Evolutionary conservation across 148 eudicot genomes (phyloP).

Genomic region (Amaranthus palmeri): DNA sequence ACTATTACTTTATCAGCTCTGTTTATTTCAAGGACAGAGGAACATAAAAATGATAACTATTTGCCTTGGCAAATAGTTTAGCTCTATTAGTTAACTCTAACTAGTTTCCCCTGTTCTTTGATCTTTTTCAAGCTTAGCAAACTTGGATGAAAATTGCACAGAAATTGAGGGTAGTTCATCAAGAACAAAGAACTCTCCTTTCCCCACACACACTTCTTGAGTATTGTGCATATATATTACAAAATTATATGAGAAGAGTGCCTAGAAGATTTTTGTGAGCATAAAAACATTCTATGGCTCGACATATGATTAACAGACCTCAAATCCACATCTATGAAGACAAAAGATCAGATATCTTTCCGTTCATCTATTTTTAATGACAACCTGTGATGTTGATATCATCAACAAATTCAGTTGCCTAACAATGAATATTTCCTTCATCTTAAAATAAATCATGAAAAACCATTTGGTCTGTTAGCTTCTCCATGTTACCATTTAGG

Average conservation of each 20-base stretch:
- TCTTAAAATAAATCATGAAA: background rate
- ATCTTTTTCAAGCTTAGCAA: conserved; percentile 45
- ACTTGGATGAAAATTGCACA: conserved; percentile 53
- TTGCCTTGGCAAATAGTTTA: conserved; percentile 64
- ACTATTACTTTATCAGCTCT: too few species aligned
- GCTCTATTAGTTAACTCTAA: conserved; percentile 51
- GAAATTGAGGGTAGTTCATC: conserved; percentile 47
- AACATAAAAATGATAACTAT: too few species aligned
- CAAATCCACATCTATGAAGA: conserved; percentile 66
- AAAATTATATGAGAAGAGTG: background rate
- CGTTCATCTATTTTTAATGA: conserved; percentile 55
- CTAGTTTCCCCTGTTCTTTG: conserved; percentile 42
- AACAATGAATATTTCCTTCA: background rate
- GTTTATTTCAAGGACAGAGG: too few species aligned
- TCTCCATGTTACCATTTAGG: too few species aligned
- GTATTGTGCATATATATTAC: conserved; percentile 24
- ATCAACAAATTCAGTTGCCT: conserved; percentile 34
- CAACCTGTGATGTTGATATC: conserved; percentile 56
- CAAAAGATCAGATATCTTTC: conserved; percentile 55
- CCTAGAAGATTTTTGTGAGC: background rate
- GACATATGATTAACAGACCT: conserved; percentile 33
- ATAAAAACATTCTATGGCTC: background rate
- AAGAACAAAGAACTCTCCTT: conserved; percentile 64
- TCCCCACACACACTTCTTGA: conserved; percentile 85
- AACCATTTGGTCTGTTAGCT: too few species aligned